Base-by-base conservation (phyloP, 331 rosid species). In the Stylosanthes scabra region DNA sequence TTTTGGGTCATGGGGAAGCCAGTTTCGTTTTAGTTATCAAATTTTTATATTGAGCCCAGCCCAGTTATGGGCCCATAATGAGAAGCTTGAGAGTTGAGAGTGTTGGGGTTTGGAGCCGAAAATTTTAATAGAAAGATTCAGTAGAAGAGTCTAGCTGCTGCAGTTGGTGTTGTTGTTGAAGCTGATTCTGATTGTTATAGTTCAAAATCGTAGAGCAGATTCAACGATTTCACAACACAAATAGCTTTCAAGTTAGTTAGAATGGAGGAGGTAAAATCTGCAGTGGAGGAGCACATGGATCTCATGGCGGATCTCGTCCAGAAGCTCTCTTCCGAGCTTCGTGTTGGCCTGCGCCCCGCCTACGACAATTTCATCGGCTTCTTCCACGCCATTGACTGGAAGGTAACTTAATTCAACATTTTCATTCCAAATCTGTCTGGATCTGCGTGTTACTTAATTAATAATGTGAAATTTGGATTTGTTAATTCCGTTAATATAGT, bases 361-460 rank as follows among this genome's bases (percentile, higher is more conserved):
- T 63, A 70, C 3, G 97, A 93, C 15, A 91, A 87, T 57, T 91
- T 93, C 60, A 28, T 91, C 7, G 96, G 98, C 2, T 94, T 94
- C 82, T 94, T 94, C 80, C 92, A 91, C 66, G 93, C 99, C 58
- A 84, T 94, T 72, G 86, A 91, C 80, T 94, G 99, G 97, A 89
- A 86, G 97, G 99, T 90, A 52, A 15, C 2, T 13, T 3, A 15
- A 13, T 47, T 9, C 5, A 50, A 50, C 4, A 4, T 3, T 2
- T n/a, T 7, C 3, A 15, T 15, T 15, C 58, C 11, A 52, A 52
- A 6, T 52, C 58, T 52, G 8, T 52, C 3, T 15, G 28, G 28
- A 52, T 52, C 3, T 46, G 12, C n/a, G 11, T 46, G 11, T 8
- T 46, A 10, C 16, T 50, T 50, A 50, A 50, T 3, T 4, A 50